Evolutionary conservation across 1,284 basidiomycete species (phyloP).

Genomic region (Hemileia vastatrix): DNA sequence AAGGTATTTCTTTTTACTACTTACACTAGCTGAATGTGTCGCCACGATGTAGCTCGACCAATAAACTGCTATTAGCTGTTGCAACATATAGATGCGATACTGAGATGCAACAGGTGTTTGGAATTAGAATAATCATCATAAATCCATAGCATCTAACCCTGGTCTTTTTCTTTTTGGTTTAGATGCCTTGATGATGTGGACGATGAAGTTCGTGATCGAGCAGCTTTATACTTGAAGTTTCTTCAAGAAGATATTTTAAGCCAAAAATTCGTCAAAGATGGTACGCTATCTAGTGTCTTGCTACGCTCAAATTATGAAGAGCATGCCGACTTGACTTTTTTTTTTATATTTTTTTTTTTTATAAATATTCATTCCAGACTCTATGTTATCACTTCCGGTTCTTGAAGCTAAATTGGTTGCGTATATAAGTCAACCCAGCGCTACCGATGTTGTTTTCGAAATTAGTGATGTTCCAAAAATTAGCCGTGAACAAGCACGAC

Average conservation of each 20-base stretch:
- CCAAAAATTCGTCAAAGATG: conserved; percentile 80
- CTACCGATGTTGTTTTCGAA: conserved; percentile 64
- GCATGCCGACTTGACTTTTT: neutral
- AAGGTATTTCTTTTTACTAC: conserved; percentile 51
- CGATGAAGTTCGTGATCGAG: conserved; percentile 96
- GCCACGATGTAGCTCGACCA: too few relatives aligned
- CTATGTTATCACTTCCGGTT: conserved; percentile 74
- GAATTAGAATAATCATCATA: neutral
- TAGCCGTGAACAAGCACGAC: conserved; percentile 75
- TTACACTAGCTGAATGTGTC: too few relatives aligned
- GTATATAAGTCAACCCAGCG: conserved; percentile 71
- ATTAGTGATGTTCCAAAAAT: conserved; percentile 73
- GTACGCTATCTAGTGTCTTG: conserved; percentile 48
- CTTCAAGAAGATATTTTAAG: conserved; percentile 71
- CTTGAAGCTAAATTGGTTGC: conserved; percentile 77
- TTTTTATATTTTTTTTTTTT: conserved; percentile 1
- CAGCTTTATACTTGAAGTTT: conserved; percentile 81
- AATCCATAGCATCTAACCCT: neutral
- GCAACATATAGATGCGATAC: too few relatives aligned
- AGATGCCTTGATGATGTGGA: conserved; percentile 97
- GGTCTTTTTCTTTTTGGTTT: conserved; percentile 20
- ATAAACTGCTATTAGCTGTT: too few relatives aligned
- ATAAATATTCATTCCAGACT: conserved; percentile 54
- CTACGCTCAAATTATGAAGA: neutral
- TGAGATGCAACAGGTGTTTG: too few relatives aligned